These are phyloP conservation scores for Chytriomyces hyalinus DNA, from an alignment of 192 early-diverging fungal species.

Conservation along the genomic window DNA sequence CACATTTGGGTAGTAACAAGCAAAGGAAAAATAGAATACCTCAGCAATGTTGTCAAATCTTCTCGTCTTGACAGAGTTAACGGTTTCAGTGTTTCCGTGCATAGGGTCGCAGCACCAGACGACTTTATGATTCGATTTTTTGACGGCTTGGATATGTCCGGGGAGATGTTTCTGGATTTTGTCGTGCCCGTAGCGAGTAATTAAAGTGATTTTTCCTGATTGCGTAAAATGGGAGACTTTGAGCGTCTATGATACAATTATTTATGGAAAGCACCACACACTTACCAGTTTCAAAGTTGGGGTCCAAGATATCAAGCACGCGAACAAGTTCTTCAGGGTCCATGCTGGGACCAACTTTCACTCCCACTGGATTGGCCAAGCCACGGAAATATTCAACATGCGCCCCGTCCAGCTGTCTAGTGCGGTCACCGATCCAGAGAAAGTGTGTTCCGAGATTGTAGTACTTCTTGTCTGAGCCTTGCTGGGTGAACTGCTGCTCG, in stretches of 20 bases:
- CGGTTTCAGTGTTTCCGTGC: slow-evolving; percentile 96
- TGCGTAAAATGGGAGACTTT: background rate
- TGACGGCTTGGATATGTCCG: slow-evolving; percentile 89
- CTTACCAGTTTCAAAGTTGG: slow-evolving; percentile 72
- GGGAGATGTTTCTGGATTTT: slow-evolving; percentile 85
- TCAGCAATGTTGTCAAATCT: slow-evolving; percentile 86
- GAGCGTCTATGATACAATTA: background rate
- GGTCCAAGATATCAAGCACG: slow-evolving; percentile 86
- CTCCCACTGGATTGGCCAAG: slow-evolving; percentile 94
- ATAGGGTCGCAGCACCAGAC: slow-evolving; percentile 97
- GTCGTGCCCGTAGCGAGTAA: slow-evolving; percentile 89
- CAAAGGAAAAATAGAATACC: slow-evolving; percentile 23
- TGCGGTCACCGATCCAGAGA: slow-evolving; percentile 98
- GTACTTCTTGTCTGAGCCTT: slow-evolving; percentile 43
- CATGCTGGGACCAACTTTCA: slow-evolving; percentile 95
- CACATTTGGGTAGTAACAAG: slow-evolving; percentile 14
- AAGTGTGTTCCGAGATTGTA: slow-evolving; percentile 97
- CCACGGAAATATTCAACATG: slow-evolving; percentile 98
- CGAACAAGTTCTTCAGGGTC: slow-evolving; percentile 83
- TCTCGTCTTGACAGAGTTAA: slow-evolving; percentile 88
- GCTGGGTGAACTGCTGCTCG: slow-evolving; percentile 83
- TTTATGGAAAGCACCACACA: background rate
- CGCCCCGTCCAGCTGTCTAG: slow-evolving; percentile 90
- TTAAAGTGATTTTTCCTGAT: slow-evolving; percentile 87
- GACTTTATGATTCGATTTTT: slow-evolving; percentile 80